Evolutionary conservation across 2,329 filamentous ascomycete genomes (phyloP).

Genomic region (Pyricularia sp.): DNA sequence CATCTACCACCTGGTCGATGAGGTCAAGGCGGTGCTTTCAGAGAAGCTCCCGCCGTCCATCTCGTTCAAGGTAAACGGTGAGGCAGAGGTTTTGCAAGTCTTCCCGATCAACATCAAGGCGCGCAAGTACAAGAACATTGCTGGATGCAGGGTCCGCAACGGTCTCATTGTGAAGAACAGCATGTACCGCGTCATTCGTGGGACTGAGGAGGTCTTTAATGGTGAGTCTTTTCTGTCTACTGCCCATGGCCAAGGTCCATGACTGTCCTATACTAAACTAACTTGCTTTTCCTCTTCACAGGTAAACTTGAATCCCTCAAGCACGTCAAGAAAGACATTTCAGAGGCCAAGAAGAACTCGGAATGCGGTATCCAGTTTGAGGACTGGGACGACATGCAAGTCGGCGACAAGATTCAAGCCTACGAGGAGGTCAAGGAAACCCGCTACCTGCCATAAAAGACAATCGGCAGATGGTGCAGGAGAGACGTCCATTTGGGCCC

Average conservation of each 20-base stretch:
- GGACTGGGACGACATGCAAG: constrained; percentile 65
- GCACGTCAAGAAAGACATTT: constrained; percentile 84
- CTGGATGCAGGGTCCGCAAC: constrained; percentile 81
- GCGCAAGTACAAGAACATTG: constrained; percentile 62
- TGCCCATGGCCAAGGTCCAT: neutral
- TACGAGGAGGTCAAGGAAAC: constrained; percentile 74
- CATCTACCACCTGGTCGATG: constrained; percentile 73
- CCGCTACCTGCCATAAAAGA: constrained; percentile 32
- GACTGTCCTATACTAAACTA: neutral
- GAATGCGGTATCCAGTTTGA: constrained; percentile 89
- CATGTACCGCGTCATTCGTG: constrained; percentile 63
- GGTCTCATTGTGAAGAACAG: constrained; percentile 57
- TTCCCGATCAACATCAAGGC: constrained; percentile 79
- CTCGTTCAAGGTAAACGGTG: constrained; percentile 65
- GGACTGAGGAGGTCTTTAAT: constrained; percentile 64
- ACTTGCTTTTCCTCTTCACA: constrained; percentile 23
- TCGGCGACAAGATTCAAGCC: constrained; percentile 79
- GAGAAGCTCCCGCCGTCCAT: constrained; percentile 59
- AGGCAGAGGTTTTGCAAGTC: constrained; percentile 74
- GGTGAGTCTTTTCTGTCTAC: constrained; percentile 48
- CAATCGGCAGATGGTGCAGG: neutral
- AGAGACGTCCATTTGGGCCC: too few relatives aligned
- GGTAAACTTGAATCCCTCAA: constrained; percentile 75
- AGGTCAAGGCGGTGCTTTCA: constrained; percentile 58
- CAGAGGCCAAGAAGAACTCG: constrained; percentile 82